phyloP scores from a whole-genome alignment of 441 rosid genomes.

The Gossypium aridum region DNA sequence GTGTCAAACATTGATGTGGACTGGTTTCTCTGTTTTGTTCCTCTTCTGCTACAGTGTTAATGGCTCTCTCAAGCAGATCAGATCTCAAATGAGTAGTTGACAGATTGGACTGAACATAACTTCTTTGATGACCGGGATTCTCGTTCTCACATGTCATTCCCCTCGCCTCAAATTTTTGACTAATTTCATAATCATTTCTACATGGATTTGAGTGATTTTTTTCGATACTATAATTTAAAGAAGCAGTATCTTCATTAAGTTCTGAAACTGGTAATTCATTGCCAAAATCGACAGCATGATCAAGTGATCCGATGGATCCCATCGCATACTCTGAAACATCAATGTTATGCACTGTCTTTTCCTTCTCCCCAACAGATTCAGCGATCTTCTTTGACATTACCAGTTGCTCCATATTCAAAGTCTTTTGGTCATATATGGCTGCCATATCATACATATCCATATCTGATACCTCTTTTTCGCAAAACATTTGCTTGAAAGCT shows the following conservation, averaged over 20 bases:
- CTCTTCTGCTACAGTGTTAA: constrained; percentile 9
- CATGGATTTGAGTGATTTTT: constrained; percentile 1
- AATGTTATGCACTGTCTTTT: constrained; percentile 19
- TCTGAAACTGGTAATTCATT: constrained; percentile 32
- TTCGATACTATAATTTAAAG: constrained; percentile 15
- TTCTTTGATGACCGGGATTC: constrained; percentile 16
- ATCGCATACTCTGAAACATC: constrained; percentile 21
- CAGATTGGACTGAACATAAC: constrained; percentile 7
- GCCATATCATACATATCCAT: constrained; percentile 25
- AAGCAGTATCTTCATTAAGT: constrained; percentile 22
- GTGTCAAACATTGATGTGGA: constrained; percentile 6
- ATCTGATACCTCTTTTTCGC: constrained; percentile 37
- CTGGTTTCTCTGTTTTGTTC: constrained; percentile 14
- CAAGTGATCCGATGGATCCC: constrained; percentile 17
- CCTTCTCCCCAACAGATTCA: constrained; percentile 23
- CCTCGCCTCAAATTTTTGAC: constrained; percentile 8
- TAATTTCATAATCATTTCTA: constrained; percentile 8
- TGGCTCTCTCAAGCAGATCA: not conserved
- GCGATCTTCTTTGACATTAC: constrained; percentile 18
- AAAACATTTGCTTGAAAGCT: constrained; percentile 41
- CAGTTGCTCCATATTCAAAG: constrained; percentile 25
- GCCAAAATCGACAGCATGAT: constrained; percentile 29
- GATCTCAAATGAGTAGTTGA: not conserved
- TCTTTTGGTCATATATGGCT: constrained; percentile 16
- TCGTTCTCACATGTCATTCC: constrained; percentile 11